A percentile compares a stretch with the other conserved stretches of the same genome.
These are phyloP conservation scores for Psilocybe mexicana DNA, from an alignment of 1,284 basidiomycete species.

Conservation along the genomic window DNA sequence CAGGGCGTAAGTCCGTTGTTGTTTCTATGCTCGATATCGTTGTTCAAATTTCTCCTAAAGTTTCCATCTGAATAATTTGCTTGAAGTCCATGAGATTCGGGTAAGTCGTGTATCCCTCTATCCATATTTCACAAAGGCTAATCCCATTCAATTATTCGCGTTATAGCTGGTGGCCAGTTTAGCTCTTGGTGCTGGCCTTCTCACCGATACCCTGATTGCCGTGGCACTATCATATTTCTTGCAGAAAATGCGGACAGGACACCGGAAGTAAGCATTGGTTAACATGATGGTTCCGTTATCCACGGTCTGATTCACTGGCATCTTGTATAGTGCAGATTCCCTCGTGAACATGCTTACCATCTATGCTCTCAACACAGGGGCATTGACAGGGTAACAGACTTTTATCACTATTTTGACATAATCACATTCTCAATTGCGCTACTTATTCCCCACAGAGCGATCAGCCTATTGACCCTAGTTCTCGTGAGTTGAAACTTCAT, in stretches of 20 bases:
- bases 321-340: constrained; percentile 49
- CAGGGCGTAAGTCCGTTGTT: constrained; percentile 14
- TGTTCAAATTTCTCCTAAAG: constrained; percentile 25
- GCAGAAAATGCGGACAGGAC: constrained; percentile 39
- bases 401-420: background rate
- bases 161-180: constrained; percentile 37
- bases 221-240: constrained; percentile 40
- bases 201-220: constrained; percentile 42
- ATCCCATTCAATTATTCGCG: background rate
- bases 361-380: constrained; percentile 59
- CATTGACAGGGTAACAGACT: constrained; percentile 53
- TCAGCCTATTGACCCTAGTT: constrained; percentile 56
- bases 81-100: constrained; percentile 16
- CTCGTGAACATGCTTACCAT: constrained; percentile 50
- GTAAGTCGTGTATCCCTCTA: constrained; percentile 22
- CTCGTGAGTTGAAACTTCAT: constrained; percentile 41
- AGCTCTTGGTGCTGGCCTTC: constrained; percentile 39
- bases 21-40: constrained; percentile 27
- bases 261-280: constrained; percentile 26
- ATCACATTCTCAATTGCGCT: constrained; percentile 1
- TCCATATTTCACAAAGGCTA: background rate
- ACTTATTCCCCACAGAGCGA: constrained; percentile 37
- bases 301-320: background rate
- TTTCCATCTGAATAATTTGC: constrained; percentile 25
- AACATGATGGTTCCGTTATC: background rate